phyloP scores from a whole-genome alignment of 306 rosid genomes.

The Quercus wislizeni region DNA sequence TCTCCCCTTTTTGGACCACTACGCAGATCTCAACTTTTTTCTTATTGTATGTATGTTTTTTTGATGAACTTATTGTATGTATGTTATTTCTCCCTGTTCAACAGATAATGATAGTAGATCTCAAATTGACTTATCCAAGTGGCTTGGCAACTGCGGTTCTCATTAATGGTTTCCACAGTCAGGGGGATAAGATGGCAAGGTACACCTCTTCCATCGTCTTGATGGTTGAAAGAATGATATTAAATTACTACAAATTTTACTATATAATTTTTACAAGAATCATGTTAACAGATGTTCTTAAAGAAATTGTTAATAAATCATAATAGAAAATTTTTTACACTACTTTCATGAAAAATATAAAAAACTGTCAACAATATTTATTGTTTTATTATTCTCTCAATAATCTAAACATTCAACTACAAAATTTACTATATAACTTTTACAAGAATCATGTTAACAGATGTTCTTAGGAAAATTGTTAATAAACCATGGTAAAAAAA shows the following conservation, averaged over 20 bases:
- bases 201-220: conserved; percentile 12
- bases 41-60: not conserved
- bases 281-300: fast-evolving
- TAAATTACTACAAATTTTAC: no score
- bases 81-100: not conserved
- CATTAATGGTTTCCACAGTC: conserved; percentile 93
- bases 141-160: conserved; percentile 95
- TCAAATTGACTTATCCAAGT: conserved; percentile 82
- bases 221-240: no score
- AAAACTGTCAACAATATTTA: fast-evolving
- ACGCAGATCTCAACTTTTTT: not conserved
- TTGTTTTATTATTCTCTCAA: no score
- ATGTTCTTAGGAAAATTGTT: fast-evolving
- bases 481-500: fast-evolving
- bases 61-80: not conserved
- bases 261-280: no score
- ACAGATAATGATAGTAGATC: conserved; percentile 94
- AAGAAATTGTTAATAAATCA: no score
- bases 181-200: conserved; percentile 85
- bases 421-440: no score
- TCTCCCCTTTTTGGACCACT: not conserved
- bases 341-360: no score
- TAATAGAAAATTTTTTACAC: no score
- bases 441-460: no score
- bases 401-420: no score